Percentiles rank a stretch among this genome's conserved stretches.
phyloP scores from a whole-genome alignment of 1,139 yeast species.

The Geotrichum klebahnii region DNA sequence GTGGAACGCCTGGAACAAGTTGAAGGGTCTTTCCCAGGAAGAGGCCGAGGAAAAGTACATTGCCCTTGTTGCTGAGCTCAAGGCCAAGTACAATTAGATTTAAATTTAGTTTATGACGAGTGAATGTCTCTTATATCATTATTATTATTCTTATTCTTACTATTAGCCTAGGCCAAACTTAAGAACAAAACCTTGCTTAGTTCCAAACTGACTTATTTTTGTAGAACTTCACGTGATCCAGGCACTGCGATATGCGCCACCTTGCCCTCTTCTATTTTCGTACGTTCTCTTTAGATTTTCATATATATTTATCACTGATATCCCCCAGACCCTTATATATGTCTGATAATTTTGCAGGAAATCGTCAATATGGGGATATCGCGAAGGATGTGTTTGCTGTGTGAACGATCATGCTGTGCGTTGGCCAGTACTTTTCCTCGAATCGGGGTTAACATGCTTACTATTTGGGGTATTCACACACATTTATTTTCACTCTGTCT shows the following conservation, averaged over 20 bases:
- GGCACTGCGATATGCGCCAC: too few species aligned
- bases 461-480: conserved; percentile 59
- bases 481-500: conserved; percentile 36
- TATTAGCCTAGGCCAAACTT: too few species aligned
- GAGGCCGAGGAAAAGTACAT: conserved; percentile 90
- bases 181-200: not conserved
- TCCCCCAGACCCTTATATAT: not conserved
- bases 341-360: not conserved
- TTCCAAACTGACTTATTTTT: too few species aligned
- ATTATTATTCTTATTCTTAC: not conserved
- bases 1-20: conserved; percentile 94
- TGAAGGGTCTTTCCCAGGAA: conserved; percentile 78
- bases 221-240: too few species aligned
- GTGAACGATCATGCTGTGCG: conserved; percentile 45
- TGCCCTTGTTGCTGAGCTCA: conserved; percentile 52
- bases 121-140: not conserved
- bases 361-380: not conserved
- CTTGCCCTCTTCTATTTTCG: too few species aligned
- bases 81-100: conserved; percentile 2
- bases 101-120: not conserved
- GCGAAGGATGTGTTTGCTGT: conserved; percentile 18
- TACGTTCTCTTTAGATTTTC: too few species aligned
- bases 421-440: conserved; percentile 58
- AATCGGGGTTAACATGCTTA: conserved; percentile 47
- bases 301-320: not conserved